A percentile compares a stretch with the other conserved stretches of the same genome.
Conservation (phyloP, 169 alveolate species). For the Cryptosporidium baileyi region DNA sequence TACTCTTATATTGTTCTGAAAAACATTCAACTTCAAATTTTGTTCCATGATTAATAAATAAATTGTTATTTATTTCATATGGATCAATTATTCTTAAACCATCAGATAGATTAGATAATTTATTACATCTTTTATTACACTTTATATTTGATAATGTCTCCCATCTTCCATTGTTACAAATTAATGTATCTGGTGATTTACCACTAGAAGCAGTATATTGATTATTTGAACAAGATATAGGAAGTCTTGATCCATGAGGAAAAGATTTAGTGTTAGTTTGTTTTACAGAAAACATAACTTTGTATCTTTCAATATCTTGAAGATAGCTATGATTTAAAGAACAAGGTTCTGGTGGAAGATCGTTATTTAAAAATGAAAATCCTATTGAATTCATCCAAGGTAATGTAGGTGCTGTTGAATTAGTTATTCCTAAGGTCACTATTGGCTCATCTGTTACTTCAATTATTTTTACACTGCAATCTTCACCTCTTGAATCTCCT, state of each 20-base stretch:
- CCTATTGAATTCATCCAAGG: conserved; percentile 70
- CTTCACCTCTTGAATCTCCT: conserved; percentile 12
- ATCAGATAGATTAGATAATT: neutral
- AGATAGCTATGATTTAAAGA: conserved; percentile 20
- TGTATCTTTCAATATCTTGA: conserved; percentile 33
- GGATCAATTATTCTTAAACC: neutral
- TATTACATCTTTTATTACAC: conserved; percentile 15
- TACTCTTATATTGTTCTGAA: conserved; percentile 21
- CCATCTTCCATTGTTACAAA: conserved; percentile 67
- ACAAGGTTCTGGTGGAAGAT: conserved; percentile 50
- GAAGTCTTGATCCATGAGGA: conserved; percentile 26
- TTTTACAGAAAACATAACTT: neutral
- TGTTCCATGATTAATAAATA: neutral
- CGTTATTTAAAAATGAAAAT: conserved; percentile 7
- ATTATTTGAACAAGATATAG: conserved; percentile 31
- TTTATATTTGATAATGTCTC: conserved; percentile 21
- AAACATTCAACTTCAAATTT: conserved; percentile 16
- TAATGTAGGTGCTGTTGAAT: conserved; percentile 42
- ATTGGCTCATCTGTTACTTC: neutral
- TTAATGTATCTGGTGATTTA: conserved; percentile 41
- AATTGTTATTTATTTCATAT: neutral
- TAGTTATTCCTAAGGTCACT: conserved; percentile 12
- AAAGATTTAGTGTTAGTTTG: neutral
- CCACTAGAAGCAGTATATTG: conserved; percentile 30
- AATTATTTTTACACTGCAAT: conserved; percentile 7